Evolutionary conservation across 2,329 filamentous ascomycete species (phyloP).

Genomic region (Phyllosticta citribraziliensis): DNA sequence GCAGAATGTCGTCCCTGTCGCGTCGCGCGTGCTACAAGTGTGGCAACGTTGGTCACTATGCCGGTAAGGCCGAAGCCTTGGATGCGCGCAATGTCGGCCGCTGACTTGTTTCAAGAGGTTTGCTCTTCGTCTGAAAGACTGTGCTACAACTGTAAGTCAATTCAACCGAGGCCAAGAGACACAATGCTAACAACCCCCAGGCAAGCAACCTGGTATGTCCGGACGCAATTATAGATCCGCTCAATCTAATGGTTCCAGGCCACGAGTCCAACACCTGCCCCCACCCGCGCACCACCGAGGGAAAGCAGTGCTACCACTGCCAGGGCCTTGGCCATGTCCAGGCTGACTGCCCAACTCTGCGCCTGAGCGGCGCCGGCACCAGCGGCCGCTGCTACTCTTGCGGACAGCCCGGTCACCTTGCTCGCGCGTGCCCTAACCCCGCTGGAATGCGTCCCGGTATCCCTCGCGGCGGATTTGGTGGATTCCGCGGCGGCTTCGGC

Average conservation of each 20-base stretch:
- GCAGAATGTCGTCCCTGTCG: conserved; percentile 41
- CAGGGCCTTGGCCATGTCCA: conserved; percentile 97
- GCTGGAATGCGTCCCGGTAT: conserved; percentile 54
- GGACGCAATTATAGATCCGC: background rate
- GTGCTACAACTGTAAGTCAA: conserved; percentile 90
- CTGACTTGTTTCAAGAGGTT: conserved; percentile 51
- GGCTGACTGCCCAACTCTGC: conserved; percentile 94
- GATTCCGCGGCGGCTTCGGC: conserved; percentile 65
- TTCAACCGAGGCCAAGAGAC: background rate
- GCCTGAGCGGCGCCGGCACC: conserved; percentile 70
- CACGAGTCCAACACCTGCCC: conserved; percentile 98
- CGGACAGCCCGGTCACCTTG: conserved; percentile 84
- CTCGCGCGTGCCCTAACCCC: conserved; percentile 79
- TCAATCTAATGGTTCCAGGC: conserved; percentile 37
- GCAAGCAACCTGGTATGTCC: conserved; percentile 66
- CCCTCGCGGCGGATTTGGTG: conserved; percentile 61
- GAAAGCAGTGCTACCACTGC: conserved; percentile 99
- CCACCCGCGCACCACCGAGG: conserved; percentile 89
- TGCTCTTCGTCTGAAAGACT: conserved; percentile 97
- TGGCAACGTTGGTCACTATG: conserved; percentile 45
- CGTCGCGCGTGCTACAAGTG: conserved; percentile 46
- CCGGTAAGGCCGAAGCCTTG: conserved; percentile 27
- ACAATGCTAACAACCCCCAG: conserved; percentile 28
- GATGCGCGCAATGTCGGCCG: background rate
- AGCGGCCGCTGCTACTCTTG: conserved; percentile 95